Conservation (phyloP, 1,284 basidiomycete genomes). For the Leccinum huronense region DNA sequence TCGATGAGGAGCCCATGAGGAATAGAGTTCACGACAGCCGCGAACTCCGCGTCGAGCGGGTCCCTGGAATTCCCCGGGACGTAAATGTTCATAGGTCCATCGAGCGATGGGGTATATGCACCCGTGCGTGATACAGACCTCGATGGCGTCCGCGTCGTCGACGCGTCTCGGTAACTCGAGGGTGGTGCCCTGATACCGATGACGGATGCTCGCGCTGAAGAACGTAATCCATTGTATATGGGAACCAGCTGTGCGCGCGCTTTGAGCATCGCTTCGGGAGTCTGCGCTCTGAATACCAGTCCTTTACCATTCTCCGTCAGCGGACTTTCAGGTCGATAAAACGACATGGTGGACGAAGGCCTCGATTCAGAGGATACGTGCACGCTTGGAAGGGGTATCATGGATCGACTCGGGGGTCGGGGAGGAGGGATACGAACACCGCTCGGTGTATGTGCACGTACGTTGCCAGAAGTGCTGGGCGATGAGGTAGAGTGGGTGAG, state of each 20-base stretch:
- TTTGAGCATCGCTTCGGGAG: constrained; percentile 61
- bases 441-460: constrained; percentile 41
- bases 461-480: constrained; percentile 32
- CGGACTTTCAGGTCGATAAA: constrained; percentile 57
- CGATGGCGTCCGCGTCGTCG: constrained; percentile 54
- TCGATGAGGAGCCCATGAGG: constrained; percentile 73
- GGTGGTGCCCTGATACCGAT: constrained; percentile 53
- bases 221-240: constrained; percentile 46
- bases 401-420: constrained; percentile 77
- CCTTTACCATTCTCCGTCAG: constrained; percentile 43
- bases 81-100: constrained; percentile 61
- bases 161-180: constrained; percentile 69
- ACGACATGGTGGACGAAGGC: constrained; percentile 68
- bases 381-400: constrained; percentile 74
- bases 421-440: constrained; percentile 48
- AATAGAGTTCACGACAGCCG: constrained; percentile 70
- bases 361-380: constrained; percentile 69
- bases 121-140: constrained; percentile 65
- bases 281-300: constrained; percentile 53
- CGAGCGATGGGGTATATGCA: constrained; percentile 56
- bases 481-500: constrained; percentile 41
- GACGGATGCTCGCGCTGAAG: constrained; percentile 42
- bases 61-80: constrained; percentile 68
- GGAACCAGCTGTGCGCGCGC: constrained; percentile 56
- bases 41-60: constrained; percentile 80